Conservation (phyloP, 1,284 basidiomycete species). For the Fomitopsis schrenkii region DNA sequence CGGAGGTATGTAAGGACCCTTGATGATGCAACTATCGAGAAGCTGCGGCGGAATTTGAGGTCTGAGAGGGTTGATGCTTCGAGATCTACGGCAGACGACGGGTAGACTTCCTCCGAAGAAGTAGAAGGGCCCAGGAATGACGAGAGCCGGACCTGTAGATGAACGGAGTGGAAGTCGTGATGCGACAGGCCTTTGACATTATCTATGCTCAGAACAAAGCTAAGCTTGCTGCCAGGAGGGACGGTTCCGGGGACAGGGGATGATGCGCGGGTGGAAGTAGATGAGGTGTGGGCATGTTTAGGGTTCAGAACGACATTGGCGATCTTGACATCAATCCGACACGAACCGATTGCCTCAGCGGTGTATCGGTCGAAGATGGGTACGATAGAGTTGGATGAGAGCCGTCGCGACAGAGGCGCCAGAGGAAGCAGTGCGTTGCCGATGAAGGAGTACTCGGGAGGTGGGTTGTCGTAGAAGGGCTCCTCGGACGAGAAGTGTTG, state of each 20-base stretch:
- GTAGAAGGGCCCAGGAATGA: slow-evolving; percentile 73
- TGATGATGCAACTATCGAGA: slow-evolving; percentile 72
- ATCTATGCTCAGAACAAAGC: slow-evolving; percentile 82
- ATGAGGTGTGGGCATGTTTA: slow-evolving; percentile 58
- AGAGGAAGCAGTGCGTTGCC: slow-evolving; percentile 85
- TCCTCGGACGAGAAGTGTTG: slow-evolving; percentile 92
- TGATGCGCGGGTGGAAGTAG: slow-evolving; percentile 61
- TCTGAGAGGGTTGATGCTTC: slow-evolving; percentile 70
- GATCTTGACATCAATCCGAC: slow-evolving; percentile 79
- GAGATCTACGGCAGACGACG: slow-evolving; percentile 73
- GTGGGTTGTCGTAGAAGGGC: slow-evolving; percentile 85
- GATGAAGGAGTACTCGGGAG: slow-evolving; percentile 88
- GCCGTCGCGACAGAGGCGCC: slow-evolving; percentile 71
- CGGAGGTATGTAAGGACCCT: slow-evolving; percentile 74
- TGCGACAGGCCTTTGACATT: slow-evolving; percentile 83
- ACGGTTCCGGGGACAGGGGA: slow-evolving; percentile 66
- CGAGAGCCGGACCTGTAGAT: slow-evolving; percentile 81
- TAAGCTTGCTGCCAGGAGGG: slow-evolving; percentile 71
- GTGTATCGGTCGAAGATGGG: slow-evolving; percentile 93
- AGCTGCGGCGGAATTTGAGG: slow-evolving; percentile 75
- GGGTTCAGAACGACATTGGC: slow-evolving; percentile 62
- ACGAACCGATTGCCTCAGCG: slow-evolving; percentile 90
- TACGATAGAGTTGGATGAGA: slow-evolving; percentile 71
- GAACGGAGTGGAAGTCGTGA: slow-evolving; percentile 80
- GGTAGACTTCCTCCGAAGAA: slow-evolving; percentile 77